Evolutionary conservation across 805 yeast genomes (phyloP), one percentile per base, ranked within the genome.

Genomic region (Kurtzmaniella fragi): DNA sequence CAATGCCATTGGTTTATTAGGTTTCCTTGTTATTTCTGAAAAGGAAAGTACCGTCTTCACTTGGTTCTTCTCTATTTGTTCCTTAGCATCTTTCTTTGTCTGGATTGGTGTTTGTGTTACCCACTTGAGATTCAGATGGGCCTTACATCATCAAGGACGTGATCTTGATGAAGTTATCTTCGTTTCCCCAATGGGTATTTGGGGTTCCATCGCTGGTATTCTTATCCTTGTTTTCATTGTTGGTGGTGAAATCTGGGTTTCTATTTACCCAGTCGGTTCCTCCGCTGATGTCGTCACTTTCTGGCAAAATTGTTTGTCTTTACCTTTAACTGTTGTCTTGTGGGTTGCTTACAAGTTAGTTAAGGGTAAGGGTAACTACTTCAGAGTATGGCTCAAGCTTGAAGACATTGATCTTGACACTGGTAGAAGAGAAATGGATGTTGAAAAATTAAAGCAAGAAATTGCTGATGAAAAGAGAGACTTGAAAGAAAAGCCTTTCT

Each of bases 231-330:
- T 53, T 3, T 54, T 64, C 28, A 53, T 66, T 40, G 60, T 67
- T 26, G 49, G 54, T 30, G 67, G 68, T 17, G 64, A 63, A 43
- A 50, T 67, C 38, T 67, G 70, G 63, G 57, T 64, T 5, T 59
- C 73, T 2, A 49, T 66, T 38, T 67, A 53, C 53, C 73, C 73
- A 29, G 55, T 59, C 34, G 65, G 59, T 16, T 45, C 25, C 28
- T 4, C 47, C n/a, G 53, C 50, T 43, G 56, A 39, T 42, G 71
- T 65, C 9, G 51, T 48, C 26, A 56, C 55, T 4, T 78, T 78
- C 58, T 75, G 78, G 65, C 64, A 76, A 51, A 59, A 70, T 42
- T 77, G 78, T 58, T 54, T 76, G 43, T 73, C 77, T 29, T 59
- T 73, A 32, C 66, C 71, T 13, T 64, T 71, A 28, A 64, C 73